These are phyloP conservation scores for Trichoderma polysporum DNA, from an alignment of 2,329 filamentous ascomycete genomes.

Conservation along the genomic window DNA sequence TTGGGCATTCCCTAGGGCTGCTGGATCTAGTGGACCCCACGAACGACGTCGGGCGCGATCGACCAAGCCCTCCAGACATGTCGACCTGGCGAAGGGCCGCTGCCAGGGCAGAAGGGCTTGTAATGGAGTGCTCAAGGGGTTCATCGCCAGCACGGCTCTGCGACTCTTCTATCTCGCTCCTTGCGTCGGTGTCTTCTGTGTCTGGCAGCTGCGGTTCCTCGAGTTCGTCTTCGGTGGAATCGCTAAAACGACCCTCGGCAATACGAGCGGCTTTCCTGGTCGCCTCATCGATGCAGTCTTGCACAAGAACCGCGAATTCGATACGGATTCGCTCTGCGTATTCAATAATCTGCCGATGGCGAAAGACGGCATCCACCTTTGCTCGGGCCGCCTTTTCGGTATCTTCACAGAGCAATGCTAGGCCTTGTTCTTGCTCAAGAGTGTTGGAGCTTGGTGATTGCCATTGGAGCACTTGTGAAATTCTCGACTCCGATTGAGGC, in stretches of 20 bases:
- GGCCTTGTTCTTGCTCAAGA: slow-evolving; percentile 86
- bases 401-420: slow-evolving; percentile 84
- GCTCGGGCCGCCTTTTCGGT: slow-evolving; percentile 80
- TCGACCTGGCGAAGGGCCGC: slow-evolving; percentile 50
- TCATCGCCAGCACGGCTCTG: slow-evolving; percentile 45
- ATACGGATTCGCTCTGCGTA: slow-evolving; percentile 94
- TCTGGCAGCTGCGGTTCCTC: slow-evolving; percentile 30
- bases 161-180: slow-evolving; percentile 40
- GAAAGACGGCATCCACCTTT: slow-evolving; percentile 90
- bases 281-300: slow-evolving; percentile 92
- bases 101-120: slow-evolving; percentile 53
- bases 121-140: slow-evolving; percentile 38
- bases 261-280: slow-evolving; percentile 86
- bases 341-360: slow-evolving; percentile 89
- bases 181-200: slow-evolving; percentile 27
- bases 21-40: slow-evolving; percentile 78
- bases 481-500: slow-evolving; percentile 90
- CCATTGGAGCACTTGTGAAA: slow-evolving; percentile 94
- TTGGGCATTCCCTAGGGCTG: slow-evolving; percentile 88
- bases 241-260: slow-evolving; percentile 78
- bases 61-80: slow-evolving; percentile 30
- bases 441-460: slow-evolving; percentile 90
- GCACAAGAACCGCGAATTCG: slow-evolving; percentile 88
- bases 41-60: slow-evolving; percentile 51
- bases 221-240: slow-evolving; percentile 66